Conservation (phyloP, 352 stramenopile genomes). For the Thraustochytrium striatum region DNA sequence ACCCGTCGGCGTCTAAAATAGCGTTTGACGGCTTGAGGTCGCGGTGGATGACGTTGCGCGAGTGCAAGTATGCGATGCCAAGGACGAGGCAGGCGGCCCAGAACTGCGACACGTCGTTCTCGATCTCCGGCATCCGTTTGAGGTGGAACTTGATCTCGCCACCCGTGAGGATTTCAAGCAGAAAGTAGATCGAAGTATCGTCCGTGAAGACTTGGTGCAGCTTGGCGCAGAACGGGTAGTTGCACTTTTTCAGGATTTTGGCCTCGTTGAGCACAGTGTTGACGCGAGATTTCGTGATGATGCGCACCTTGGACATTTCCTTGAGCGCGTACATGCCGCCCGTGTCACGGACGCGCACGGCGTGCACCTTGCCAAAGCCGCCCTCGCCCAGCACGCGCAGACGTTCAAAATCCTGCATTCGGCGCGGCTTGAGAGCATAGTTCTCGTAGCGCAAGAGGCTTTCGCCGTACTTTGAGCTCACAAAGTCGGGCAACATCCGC, state of each 20-base stretch:
- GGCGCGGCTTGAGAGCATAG: conserved; percentile 22
- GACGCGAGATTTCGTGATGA: conserved; percentile 34
- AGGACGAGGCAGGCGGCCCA: conserved; percentile 38
- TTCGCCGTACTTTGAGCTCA: background rate
- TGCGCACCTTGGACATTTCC: conserved; percentile 30
- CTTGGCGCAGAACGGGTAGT: conserved; percentile 6
- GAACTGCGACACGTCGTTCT: conserved; percentile 28
- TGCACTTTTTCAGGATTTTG: background rate
- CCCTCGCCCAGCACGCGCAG: conserved; percentile 16
- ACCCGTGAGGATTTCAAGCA: conserved; percentile 33
- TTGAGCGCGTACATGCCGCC: conserved; percentile 22
- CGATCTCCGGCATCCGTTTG: conserved; percentile 5
- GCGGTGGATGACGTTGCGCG: conserved; percentile 73
- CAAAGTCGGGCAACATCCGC: conserved; percentile 20
- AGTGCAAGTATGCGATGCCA: conserved; percentile 29
- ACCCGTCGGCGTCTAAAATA: conserved; percentile 68
- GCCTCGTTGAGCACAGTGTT: conserved; percentile 28
- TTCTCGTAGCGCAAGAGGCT: conserved; percentile 23
- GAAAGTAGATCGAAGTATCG: conserved; percentile 25
- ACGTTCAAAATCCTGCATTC: conserved; percentile 29
- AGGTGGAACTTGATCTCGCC: conserved; percentile 40
- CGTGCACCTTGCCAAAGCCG: conserved; percentile 42
- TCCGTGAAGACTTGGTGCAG: conserved; percentile 39
- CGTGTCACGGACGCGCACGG: conserved; percentile 37
- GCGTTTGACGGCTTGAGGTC: conserved; percentile 83